phyloP scores from a whole-genome alignment of 1,284 basidiomycete species.

The Rhodotorula sp. region DNA sequence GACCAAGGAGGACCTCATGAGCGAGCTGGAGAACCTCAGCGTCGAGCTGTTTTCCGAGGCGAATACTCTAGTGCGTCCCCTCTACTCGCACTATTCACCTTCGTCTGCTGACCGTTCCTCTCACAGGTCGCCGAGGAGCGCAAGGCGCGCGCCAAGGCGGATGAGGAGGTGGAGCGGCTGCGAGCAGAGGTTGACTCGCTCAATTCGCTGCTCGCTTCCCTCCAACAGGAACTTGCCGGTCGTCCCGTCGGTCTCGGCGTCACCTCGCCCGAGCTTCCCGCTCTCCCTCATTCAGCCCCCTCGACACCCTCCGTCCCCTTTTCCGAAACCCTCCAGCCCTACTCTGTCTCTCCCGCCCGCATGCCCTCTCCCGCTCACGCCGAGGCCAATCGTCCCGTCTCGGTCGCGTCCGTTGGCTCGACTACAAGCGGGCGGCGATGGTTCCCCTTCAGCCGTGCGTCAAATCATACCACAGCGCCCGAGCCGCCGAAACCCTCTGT shows the following conservation, averaged over 20 bases:
- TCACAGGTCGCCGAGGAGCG: conserved; percentile 40
- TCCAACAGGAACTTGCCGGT: not conserved
- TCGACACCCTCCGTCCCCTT: not conserved
- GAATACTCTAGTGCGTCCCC: conserved; percentile 43
- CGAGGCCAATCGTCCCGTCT: not conserved
- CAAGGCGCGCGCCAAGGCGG: conserved; percentile 31
- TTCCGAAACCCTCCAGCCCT: not conserved
- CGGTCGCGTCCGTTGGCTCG: conserved; percentile 5
- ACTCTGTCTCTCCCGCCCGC: not conserved
- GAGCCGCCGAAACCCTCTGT: not conserved
- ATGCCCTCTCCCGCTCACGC: not conserved
- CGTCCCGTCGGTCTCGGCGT: not conserved
- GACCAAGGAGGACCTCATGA: conserved; percentile 44
- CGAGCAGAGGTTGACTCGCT: conserved; percentile 24
- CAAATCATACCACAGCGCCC: not conserved
- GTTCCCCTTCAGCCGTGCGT: conserved; percentile 29
- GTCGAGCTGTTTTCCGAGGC: conserved; percentile 48
- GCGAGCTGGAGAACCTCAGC: conserved; percentile 46
- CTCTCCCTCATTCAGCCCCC: conserved; percentile 5
- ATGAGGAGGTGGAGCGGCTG: conserved; percentile 33
- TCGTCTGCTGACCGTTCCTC: not conserved
- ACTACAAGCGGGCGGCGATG: conserved; percentile 14
- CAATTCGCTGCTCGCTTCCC: conserved; percentile 8
- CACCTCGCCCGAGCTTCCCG: conserved; percentile 19
- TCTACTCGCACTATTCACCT: not conserved